These are phyloP conservation scores for Maudiozyma barnettii DNA, from an alignment of 805 yeast species.

Conservation along the genomic window DNA sequence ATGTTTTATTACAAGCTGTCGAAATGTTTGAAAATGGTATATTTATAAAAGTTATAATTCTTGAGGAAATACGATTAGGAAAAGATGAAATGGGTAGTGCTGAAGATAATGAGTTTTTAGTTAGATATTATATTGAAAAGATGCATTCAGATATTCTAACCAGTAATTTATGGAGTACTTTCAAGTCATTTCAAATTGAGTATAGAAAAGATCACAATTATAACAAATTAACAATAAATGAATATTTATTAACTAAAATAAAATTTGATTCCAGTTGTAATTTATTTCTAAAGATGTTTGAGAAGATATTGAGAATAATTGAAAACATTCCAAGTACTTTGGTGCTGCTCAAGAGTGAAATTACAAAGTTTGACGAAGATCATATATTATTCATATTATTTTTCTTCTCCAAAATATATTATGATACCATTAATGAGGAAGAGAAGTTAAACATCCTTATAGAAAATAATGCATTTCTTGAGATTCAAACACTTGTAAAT, in stretches of 20 bases:
- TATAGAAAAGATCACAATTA: conserved; percentile 20
- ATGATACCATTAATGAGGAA: conserved; percentile 6
- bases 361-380: conserved; percentile 16
- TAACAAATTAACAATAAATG: conserved; percentile 14
- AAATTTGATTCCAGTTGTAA: conserved; percentile 5
- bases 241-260: conserved; percentile 15
- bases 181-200: conserved; percentile 11
- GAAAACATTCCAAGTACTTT: neutral
- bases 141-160: conserved; percentile 13
- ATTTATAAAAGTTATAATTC: conserved; percentile 15
- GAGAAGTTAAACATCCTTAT: conserved; percentile 12
- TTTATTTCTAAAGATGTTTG: conserved; percentile 7
- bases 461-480: conserved; percentile 20
- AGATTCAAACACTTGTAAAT: conserved; percentile 12
- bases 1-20: conserved; percentile 10
- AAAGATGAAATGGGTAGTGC: neutral
- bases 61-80: conserved; percentile 18
- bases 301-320: conserved; percentile 4
- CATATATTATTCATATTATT: conserved; percentile 7
- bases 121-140: conserved; percentile 19
- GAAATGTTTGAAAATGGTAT: conserved; percentile 7
- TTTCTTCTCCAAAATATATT: conserved; percentile 2
- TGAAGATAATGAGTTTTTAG: conserved; percentile 19
- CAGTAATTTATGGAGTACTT: conserved; percentile 11
- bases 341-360: conserved; percentile 1